Percentiles rank a stretch among this genome's conserved stretches.
These are phyloP conservation scores for Ceriops decandra DNA, from an alignment of 345 rosid species.

Conservation along the genomic window DNA sequence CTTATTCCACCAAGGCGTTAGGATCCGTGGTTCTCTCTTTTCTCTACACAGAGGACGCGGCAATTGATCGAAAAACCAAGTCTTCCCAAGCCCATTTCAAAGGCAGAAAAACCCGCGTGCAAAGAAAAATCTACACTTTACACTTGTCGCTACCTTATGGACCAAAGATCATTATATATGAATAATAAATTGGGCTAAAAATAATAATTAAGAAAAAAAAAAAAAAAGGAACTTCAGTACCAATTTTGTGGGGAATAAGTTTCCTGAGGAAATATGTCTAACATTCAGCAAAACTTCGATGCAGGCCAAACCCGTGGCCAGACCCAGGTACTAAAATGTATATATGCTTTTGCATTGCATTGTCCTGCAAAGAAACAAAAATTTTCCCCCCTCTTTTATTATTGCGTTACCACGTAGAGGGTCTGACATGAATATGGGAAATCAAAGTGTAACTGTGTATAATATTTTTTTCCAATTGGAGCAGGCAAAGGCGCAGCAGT, in stretches of 20 bases:
- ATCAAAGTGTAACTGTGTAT: no score
- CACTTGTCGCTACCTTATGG: no score
- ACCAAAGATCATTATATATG: neutral
- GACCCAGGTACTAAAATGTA: neutral
- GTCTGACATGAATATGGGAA: no score
- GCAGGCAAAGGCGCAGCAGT: constrained; percentile 9
- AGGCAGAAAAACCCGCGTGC: constrained; percentile 2
- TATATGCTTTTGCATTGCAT: no score
- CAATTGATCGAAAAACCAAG: neutral
- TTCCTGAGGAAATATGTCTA: neutral
- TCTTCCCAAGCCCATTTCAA: neutral
- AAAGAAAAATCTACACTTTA: neutral
- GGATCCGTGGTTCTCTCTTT: no score
- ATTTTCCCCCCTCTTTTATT: no score
- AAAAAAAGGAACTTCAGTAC: no score
- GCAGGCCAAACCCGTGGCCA: constrained; percentile 18
- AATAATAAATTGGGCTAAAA: neutral
- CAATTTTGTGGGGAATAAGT: no score
- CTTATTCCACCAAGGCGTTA: no score
- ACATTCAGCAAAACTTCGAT: constrained; percentile 14
- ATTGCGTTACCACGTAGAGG: no score
- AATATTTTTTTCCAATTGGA: neutral
- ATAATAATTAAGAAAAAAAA: no score
- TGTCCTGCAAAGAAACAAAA: no score
- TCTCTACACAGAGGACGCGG: neutral